Percentiles rank a stretch among this genome's conserved stretches.
These are phyloP conservation scores for Oidiodendron maius DNA, from an alignment of 495 filamentous ascomycete genomes.

Conservation along the genomic window DNA sequence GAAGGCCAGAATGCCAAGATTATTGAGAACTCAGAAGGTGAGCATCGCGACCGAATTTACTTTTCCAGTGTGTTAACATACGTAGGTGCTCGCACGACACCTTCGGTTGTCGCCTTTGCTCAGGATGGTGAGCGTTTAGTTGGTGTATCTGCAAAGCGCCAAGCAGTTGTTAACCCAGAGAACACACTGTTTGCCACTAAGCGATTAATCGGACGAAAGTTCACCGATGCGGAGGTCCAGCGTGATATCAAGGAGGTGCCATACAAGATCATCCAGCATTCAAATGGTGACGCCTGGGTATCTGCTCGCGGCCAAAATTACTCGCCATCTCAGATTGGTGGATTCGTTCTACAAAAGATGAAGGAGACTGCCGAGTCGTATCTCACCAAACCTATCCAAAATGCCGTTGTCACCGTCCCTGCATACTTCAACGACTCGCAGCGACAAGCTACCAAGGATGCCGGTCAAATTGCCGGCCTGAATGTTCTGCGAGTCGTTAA, in stretches of 20 bases:
- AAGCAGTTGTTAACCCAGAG: conserved; percentile 98
- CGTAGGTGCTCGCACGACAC: conserved; percentile 87
- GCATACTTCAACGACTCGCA: conserved; percentile 99
- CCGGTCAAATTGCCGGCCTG: conserved; percentile 90
- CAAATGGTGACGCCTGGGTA: conserved; percentile 97
- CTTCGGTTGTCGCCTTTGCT: conserved; percentile 94
- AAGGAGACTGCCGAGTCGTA: conserved; percentile 95
- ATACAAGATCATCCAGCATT: conserved; percentile 98
- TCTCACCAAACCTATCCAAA: conserved; percentile 83
- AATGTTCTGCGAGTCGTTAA: conserved; percentile 97
- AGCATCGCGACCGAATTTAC: conserved; percentile 20
- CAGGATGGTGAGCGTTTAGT: conserved; percentile 96
- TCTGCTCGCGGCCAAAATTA: conserved; percentile 94
- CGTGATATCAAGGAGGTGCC: conserved; percentile 97
- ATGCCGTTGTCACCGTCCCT: conserved; percentile 92
- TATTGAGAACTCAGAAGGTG: conserved; percentile 96
- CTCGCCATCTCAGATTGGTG: conserved; percentile 97
- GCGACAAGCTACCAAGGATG: conserved; percentile 96
- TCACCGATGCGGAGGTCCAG: conserved; percentile 92
- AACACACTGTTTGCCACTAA: conserved; percentile 99
- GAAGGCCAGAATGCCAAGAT: conserved; percentile 93
- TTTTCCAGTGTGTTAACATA: conserved; percentile 10
- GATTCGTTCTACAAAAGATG: conserved; percentile 96
- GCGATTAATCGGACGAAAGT: conserved; percentile 98
- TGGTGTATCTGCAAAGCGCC: conserved; percentile 97